Evolutionary conservation across 345 rosid genomes (phyloP).

Genomic region (Erysimum cheiranthoides): DNA sequence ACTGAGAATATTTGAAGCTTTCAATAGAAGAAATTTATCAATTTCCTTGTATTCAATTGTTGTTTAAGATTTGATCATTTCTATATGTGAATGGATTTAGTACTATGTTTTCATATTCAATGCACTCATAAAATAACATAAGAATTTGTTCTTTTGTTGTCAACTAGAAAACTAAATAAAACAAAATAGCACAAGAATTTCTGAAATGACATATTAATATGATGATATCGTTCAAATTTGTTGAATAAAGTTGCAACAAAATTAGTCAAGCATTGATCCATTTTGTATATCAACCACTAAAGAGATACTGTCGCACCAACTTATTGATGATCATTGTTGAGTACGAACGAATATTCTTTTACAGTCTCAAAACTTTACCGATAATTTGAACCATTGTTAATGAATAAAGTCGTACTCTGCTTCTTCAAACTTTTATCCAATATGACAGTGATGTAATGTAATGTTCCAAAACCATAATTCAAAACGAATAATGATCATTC

Average conservation of each 20-base stretch:
- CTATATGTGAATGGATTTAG: too few relatives aligned
- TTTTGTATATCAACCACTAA: conserved; percentile 39
- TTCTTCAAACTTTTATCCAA: conserved; percentile 23
- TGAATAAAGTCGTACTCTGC: conserved; percentile 41
- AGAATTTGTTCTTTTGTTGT: not conserved
- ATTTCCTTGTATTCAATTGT: too few relatives aligned
- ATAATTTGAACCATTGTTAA: conserved; percentile 33
- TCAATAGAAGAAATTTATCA: not conserved
- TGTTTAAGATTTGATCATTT: too few relatives aligned
- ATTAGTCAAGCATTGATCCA: not conserved
- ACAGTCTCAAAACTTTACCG: conserved; percentile 10
- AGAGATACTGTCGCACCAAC: conserved; percentile 28
- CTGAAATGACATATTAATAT: conserved; percentile 25
- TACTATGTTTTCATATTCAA: too few relatives aligned
- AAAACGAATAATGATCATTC: conserved; percentile 32
- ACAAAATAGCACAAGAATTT: not conserved
- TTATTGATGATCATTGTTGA: conserved; percentile 24
- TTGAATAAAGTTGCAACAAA: conserved; percentile 31
- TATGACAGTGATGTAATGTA: conserved; percentile 40
- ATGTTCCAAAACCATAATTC: conserved; percentile 35
- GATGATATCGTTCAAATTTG: conserved; percentile 23
- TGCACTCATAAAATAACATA: not conserved
- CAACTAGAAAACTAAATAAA: not conserved
- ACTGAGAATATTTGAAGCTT: not conserved
- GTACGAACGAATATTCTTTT: conserved; percentile 45